Percentiles rank a stretch among this genome's conserved stretches.
These are phyloP conservation scores for Trichosporon inkin DNA, from an alignment of 1,284 basidiomycete genomes.

Conservation along the genomic window DNA sequence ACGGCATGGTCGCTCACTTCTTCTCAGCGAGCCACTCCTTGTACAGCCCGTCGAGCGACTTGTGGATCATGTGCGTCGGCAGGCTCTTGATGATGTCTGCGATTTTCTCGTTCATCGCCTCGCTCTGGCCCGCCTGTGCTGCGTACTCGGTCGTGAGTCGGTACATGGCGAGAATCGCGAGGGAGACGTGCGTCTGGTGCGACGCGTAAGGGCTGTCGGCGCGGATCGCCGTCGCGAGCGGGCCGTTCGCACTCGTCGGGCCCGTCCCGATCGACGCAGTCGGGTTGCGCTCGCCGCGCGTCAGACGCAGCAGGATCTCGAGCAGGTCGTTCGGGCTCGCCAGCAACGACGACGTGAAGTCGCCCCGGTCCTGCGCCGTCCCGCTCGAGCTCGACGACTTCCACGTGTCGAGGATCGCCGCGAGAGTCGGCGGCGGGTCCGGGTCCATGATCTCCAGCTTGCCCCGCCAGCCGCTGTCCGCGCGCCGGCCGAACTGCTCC, in stretches of 20 bases:
- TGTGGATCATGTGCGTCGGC: slow-evolving; percentile 76
- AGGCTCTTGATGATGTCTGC: slow-evolving; percentile 83
- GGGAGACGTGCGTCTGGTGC: slow-evolving; percentile 86
- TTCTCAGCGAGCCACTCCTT: slow-evolving; percentile 62
- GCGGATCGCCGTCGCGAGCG: slow-evolving; percentile 59
- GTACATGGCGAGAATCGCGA: slow-evolving; percentile 86
- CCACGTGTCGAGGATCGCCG: slow-evolving; percentile 84
- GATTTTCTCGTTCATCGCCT: slow-evolving; percentile 69
- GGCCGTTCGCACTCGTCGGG: slow-evolving; percentile 44
- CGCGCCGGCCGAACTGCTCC: slow-evolving; percentile 65
- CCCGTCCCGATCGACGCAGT: slow-evolving; percentile 60
- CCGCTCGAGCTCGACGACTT: slow-evolving; percentile 72
- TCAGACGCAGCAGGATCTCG: slow-evolving; percentile 82
- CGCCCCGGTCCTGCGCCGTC: slow-evolving; percentile 67
- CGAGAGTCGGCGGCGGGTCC: slow-evolving; percentile 91
- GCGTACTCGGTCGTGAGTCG: slow-evolving; percentile 77
- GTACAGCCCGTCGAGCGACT: slow-evolving; percentile 86
- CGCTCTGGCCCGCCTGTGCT: slow-evolving; percentile 64
- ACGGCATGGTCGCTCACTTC: slow-evolving; percentile 2
- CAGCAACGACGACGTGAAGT: slow-evolving; percentile 83
- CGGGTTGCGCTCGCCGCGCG: slow-evolving; percentile 78
- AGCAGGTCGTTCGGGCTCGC: slow-evolving; percentile 72
- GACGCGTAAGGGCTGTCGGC: slow-evolving; percentile 70
- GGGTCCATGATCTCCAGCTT: slow-evolving; percentile 89
- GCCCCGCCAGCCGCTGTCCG: slow-evolving; percentile 77